Percentiles rank a stretch among this genome's conserved stretches.
phyloP scores from a whole-genome alignment of 345 rosid species.

The Trapa bicornis region DNA sequence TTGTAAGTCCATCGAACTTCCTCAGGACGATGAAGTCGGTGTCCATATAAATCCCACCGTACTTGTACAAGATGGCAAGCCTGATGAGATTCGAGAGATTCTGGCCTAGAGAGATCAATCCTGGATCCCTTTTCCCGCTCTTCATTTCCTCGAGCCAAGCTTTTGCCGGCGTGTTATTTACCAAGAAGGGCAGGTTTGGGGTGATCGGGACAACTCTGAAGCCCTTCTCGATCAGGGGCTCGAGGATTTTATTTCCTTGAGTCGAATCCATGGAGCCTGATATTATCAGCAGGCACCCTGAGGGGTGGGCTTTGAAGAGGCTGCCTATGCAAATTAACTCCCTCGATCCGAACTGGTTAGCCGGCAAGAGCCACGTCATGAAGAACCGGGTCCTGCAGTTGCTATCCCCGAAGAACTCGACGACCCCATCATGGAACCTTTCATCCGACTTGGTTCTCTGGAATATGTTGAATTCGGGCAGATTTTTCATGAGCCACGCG shows the following conservation, averaged over 20 bases:
- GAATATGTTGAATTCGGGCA: slow-evolving; percentile 32
- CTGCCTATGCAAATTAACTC: slow-evolving; percentile 44
- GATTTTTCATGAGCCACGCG: slow-evolving; percentile 33
- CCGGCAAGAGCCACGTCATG: slow-evolving; percentile 80
- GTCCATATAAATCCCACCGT: slow-evolving; percentile 68
- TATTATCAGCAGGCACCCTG: slow-evolving; percentile 53
- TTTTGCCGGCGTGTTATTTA: slow-evolving; percentile 54
- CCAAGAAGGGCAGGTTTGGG: slow-evolving; percentile 42
- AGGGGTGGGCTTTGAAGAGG: slow-evolving; percentile 49
- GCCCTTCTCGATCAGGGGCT: slow-evolving; percentile 36
- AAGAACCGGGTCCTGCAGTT: slow-evolving; percentile 46
- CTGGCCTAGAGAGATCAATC: slow-evolving; percentile 54
- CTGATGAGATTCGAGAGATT: slow-evolving; percentile 66
- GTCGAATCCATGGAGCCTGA: slow-evolving; percentile 53
- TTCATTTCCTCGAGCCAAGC: slow-evolving; percentile 49
- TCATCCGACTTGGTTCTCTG: slow-evolving; percentile 25
- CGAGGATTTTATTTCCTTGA: slow-evolving; percentile 35
- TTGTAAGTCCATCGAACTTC: slow-evolving; percentile 34
- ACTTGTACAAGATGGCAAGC: slow-evolving; percentile 54
- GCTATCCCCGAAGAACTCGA: slow-evolving; percentile 27
- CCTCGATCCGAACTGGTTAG: slow-evolving; percentile 31
- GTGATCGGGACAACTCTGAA: slow-evolving; percentile 40
- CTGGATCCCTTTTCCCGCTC: slow-evolving; percentile 58
- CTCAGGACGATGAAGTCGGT: slow-evolving; percentile 56
- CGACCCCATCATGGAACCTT: slow-evolving; percentile 39